These are phyloP conservation scores for Penicillium frequentans DNA, from an alignment of 2,329 filamentous ascomycete species.

Conservation along the genomic window DNA sequence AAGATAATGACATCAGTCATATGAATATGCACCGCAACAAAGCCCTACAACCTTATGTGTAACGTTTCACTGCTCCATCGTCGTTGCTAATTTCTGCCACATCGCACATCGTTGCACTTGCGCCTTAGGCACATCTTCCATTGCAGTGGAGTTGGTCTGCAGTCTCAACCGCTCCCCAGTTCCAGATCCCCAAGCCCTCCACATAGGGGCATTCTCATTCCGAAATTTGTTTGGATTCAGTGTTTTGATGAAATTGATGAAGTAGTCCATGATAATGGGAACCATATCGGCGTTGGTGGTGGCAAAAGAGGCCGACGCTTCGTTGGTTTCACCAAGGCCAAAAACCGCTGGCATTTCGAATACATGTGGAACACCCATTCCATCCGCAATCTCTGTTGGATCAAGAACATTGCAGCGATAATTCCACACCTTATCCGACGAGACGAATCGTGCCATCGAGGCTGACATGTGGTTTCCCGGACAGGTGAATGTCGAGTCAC, in stretches of 20 bases:
- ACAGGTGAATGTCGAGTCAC: slow-evolving; percentile 53
- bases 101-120: slow-evolving; percentile 17
- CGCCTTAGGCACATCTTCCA: slow-evolving; percentile 16
- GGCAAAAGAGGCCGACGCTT: slow-evolving; percentile 27
- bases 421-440: slow-evolving; percentile 41
- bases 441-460: slow-evolving; percentile 24
- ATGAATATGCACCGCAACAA: neutral
- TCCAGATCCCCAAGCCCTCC: slow-evolving; percentile 17
- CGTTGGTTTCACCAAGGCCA: slow-evolving; percentile 16
- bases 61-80: slow-evolving; percentile 16
- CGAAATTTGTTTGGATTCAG: slow-evolving; percentile 21
- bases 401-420: slow-evolving; percentile 52
- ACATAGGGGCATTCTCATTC: slow-evolving; percentile 17
- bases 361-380: slow-evolving; percentile 40
- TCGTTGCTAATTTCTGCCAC: slow-evolving; percentile 14
- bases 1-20: neutral
- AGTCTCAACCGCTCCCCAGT: slow-evolving; percentile 16
- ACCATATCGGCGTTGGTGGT: slow-evolving; percentile 27
- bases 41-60: neutral
- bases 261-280: slow-evolving; percentile 27
- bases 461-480: slow-evolving; percentile 45
- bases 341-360: slow-evolving; percentile 32
- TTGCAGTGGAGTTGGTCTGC: slow-evolving; percentile 20
- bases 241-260: slow-evolving; percentile 24
- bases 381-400: slow-evolving; percentile 35